phyloP scores from a whole-genome alignment of 495 filamentous ascomycete species.

The Xylaria sp. region DNA sequence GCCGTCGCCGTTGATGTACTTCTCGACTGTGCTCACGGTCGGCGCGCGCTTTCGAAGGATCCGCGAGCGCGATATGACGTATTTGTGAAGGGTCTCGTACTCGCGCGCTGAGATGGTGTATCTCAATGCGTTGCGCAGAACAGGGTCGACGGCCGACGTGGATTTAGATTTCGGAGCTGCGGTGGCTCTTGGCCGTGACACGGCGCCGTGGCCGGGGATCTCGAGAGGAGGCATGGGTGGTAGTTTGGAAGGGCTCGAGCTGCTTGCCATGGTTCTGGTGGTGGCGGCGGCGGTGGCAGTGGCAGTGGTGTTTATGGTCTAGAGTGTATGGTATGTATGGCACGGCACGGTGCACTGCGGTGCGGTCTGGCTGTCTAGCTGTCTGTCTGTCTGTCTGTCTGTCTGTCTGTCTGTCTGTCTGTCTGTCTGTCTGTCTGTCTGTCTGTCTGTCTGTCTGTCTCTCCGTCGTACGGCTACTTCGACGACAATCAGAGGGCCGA shows the following conservation, averaged over 20 bases:
- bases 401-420: too few relatives aligned
- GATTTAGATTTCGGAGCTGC: constrained; percentile 45
- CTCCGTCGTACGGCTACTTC: not conserved
- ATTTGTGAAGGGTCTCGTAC: constrained; percentile 81
- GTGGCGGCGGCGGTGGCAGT: too few relatives aligned
- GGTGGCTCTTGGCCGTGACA: constrained; percentile 31
- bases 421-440: too few relatives aligned
- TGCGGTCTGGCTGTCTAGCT: not conserved
- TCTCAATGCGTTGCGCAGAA: constrained; percentile 78
- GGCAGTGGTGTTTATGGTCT: not conserved
- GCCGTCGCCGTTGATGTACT: constrained; percentile 51
- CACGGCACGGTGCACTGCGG: not conserved
- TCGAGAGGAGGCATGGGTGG: constrained; percentile 34
- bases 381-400: too few relatives aligned
- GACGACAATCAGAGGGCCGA: not conserved
- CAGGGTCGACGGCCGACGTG: constrained; percentile 59
- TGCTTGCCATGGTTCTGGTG: constrained; percentile 46
- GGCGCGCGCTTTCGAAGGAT: constrained; percentile 68
- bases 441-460: too few relatives aligned
- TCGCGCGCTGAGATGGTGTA: constrained; percentile 85
- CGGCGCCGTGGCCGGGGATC: constrained; percentile 26
- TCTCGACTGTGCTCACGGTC: constrained; percentile 55
- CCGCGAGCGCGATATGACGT: constrained; percentile 71
- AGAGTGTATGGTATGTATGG: not conserved
- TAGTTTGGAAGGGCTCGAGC: constrained; percentile 36